These are phyloP conservation scores for Pilatotrama ljubarskyi DNA, from an alignment of 768 basidiomycete genomes.

Conservation along the genomic window DNA sequence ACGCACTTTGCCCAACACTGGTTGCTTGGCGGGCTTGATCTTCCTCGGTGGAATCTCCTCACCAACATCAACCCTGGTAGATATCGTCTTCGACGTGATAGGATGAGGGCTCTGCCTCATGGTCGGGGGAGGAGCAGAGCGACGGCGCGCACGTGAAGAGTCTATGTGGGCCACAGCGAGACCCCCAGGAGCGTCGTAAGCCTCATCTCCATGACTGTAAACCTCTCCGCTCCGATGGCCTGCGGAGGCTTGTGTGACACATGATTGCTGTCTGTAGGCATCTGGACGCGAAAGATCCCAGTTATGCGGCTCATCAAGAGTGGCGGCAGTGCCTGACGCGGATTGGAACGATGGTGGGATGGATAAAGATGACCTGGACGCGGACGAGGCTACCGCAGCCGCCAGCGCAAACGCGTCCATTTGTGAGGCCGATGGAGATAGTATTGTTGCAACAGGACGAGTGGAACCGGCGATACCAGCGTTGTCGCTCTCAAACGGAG, in stretches of 20 bases:
- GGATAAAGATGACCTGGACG: conserved; percentile 16
- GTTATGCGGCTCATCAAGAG: background rate
- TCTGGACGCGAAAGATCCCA: background rate
- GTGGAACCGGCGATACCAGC: background rate
- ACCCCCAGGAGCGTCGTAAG: background rate
- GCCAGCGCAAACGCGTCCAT: conserved; percentile 31
- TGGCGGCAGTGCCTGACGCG: background rate
- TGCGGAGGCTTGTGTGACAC: background rate
- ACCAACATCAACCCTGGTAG: conserved; percentile 20
- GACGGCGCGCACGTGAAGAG: background rate
- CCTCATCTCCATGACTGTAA: too few species aligned
- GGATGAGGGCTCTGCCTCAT: background rate
- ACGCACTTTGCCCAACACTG: conserved; percentile 16
- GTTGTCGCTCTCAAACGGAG: conserved; percentile 9
- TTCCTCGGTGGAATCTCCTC: background rate
- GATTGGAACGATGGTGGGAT: conserved; percentile 26
- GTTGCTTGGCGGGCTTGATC: conserved; percentile 1
- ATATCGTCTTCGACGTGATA: conserved; percentile 1
- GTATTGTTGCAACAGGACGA: background rate
- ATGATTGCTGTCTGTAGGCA: background rate
- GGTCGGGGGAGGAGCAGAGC: conserved; percentile 12
- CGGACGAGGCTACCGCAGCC: conserved; percentile 13
- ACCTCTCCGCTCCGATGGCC: background rate
- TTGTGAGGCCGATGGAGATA: conserved; percentile 10
- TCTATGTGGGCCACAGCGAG: background rate